Conservation (phyloP, 2,329 filamentous ascomycete genomes). For the Aspergillus persii region DNA sequence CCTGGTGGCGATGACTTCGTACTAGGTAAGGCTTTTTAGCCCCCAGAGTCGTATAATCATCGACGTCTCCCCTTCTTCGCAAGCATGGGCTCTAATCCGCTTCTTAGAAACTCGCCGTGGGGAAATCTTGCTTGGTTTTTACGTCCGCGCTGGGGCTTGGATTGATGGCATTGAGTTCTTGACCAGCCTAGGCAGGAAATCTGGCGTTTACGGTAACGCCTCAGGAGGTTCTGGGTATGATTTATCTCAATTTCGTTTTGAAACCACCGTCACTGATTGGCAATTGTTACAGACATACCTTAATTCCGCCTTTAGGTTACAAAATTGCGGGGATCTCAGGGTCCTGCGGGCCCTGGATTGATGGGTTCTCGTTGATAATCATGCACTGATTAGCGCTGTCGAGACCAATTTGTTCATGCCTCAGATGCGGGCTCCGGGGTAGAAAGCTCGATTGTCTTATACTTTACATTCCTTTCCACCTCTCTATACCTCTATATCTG, state of each 20-base stretch:
- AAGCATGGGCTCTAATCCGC: slow-evolving; percentile 18
- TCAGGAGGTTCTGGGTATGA: slow-evolving; percentile 79
- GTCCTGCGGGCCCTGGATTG: slow-evolving; percentile 75
- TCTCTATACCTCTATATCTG: neutral
- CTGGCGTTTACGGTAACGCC: slow-evolving; percentile 78
- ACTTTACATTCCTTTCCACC: neutral
- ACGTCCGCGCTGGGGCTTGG: slow-evolving; percentile 73
- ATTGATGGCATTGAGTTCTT: slow-evolving; percentile 87
- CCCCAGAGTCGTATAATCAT: neutral
- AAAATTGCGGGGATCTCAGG: slow-evolving; percentile 85
- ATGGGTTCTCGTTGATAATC: slow-evolving; percentile 81
- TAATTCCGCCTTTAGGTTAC: slow-evolving; percentile 87
- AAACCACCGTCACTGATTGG: slow-evolving; percentile 7
- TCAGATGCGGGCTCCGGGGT: neutral
- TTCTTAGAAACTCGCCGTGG: slow-evolving; percentile 72
- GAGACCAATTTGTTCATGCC: neutral
- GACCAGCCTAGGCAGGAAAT: slow-evolving; percentile 84
- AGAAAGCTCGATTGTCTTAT: neutral
- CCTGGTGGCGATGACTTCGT: slow-evolving; percentile 70
- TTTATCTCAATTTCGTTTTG: neutral
- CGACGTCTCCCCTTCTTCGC: neutral
- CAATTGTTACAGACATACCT: slow-evolving; percentile 62
- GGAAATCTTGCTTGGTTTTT: slow-evolving; percentile 84
- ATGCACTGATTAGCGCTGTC: slow-evolving; percentile 52
- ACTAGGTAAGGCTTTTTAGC: slow-evolving; percentile 57